phyloP scores from a whole-genome alignment of 441 rosid genomes.

The Theobroma grandiflorum region DNA sequence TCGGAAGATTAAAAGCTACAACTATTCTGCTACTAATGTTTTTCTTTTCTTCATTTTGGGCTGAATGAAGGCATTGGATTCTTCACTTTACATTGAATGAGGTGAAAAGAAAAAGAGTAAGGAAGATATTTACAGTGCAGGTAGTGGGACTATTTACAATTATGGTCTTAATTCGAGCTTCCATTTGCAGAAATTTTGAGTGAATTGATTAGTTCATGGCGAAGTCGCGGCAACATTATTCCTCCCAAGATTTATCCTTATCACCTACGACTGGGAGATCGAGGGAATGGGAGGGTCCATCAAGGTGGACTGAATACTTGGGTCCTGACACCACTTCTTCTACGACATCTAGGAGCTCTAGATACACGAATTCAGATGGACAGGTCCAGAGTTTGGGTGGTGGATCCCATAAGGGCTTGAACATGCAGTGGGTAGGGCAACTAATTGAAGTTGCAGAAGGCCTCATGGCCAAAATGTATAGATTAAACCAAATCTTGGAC shows the following conservation, averaged over 20 bases:
- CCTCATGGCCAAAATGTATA: constrained; percentile 96
- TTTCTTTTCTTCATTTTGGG: not conserved
- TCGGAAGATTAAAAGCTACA: not conserved
- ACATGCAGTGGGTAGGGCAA: constrained; percentile 91
- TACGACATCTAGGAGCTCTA: constrained; percentile 59
- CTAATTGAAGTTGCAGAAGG: constrained; percentile 97
- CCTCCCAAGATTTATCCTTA: constrained; percentile 60
- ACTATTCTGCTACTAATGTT: not conserved
- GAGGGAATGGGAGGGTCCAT: constrained; percentile 95
- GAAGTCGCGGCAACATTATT: constrained; percentile 64
- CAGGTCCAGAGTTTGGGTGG: constrained; percentile 68
- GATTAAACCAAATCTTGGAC: constrained; percentile 94
- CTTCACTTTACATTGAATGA: constrained; percentile 12
- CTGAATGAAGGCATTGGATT: not conserved
- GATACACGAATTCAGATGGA: constrained; percentile 69
- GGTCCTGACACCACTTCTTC: constrained; percentile 78
- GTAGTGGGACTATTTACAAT: not conserved
- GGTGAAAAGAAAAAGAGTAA: constrained; percentile 16
- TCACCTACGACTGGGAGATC: constrained; percentile 73
- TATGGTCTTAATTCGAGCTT: constrained; percentile 26
- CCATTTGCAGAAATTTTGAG: constrained; percentile 35
- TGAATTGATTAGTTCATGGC: constrained; percentile 58
- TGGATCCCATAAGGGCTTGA: constrained; percentile 84
- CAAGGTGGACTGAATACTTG: constrained; percentile 95
- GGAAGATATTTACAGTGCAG: not conserved